These are phyloP conservation scores for Luzula sylvatica DNA, from an alignment of 176 grass and related monocot species.

Conservation along the genomic window DNA sequence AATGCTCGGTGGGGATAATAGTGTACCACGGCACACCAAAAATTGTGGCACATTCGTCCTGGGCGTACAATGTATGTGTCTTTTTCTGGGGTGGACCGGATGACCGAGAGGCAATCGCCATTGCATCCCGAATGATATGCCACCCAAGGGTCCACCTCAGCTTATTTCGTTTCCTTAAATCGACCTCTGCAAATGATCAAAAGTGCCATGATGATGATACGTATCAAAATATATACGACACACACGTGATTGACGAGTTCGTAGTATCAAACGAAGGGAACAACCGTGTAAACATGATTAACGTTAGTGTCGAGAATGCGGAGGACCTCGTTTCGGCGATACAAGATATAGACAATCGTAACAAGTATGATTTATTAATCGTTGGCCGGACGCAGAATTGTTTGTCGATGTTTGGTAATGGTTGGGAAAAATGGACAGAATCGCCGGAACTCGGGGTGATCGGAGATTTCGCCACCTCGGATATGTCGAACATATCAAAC, in stretches of 20 bases:
- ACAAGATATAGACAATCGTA: not conserved
- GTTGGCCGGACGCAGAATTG: constrained; percentile 11
- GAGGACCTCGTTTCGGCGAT: not conserved
- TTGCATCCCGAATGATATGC: constrained; percentile 11
- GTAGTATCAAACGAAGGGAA: not conserved
- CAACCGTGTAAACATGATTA: not conserved
- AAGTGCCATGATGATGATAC: not conserved
- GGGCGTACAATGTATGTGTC: constrained; percentile 12
- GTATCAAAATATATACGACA: not conserved
- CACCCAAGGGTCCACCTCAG: constrained; percentile 7
- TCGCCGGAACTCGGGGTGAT: constrained; percentile 4
- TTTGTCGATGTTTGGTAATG: constrained; percentile 22
- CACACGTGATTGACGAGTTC: constrained; percentile 14
- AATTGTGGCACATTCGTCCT: not conserved
- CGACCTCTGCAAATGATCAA: not conserved
- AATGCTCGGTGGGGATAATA: constrained; percentile 26
- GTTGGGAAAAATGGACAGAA: not conserved
- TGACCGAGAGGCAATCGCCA: constrained; percentile 21
- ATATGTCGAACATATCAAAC: not conserved
- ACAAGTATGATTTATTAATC: constrained; percentile 24
- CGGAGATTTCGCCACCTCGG: constrained; percentile 5
- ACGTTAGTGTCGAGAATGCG: not conserved
- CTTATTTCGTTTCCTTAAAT: constrained; percentile 1
- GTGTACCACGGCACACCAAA: not conserved
- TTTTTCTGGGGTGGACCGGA: constrained; percentile 25